Conservation (phyloP, 2,329 filamentous ascomycete genomes). For the Fusarium piperis region DNA sequence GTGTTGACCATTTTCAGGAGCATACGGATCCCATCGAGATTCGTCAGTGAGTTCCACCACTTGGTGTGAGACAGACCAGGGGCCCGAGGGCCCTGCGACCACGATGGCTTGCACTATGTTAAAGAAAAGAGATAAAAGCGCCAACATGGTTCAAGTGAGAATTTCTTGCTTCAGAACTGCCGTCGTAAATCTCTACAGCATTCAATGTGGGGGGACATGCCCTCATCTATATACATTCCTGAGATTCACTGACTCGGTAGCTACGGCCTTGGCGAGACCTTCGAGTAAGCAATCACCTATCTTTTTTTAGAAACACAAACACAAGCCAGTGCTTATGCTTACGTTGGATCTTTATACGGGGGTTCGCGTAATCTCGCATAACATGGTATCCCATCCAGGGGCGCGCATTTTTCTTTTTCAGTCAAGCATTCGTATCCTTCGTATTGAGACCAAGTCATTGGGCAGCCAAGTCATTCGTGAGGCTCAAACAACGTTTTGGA, state of each 20-base stretch:
- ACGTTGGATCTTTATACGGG: not conserved
- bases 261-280: not conserved
- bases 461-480: not conserved
- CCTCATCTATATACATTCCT: not conserved
- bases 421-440: not conserved
- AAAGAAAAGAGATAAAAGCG: not conserved
- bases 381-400: not conserved
- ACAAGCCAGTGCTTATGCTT: not conserved
- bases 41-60: constrained; percentile 31
- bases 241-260: not conserved
- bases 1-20: constrained; percentile 16
- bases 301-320: not conserved
- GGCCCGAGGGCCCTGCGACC: constrained; percentile 9
- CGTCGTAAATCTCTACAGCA: not conserved
- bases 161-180: not conserved
- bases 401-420: not conserved
- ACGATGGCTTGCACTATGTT: constrained; percentile 13
- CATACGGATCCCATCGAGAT: constrained; percentile 30
- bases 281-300: not conserved
- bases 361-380: not conserved
- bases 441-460: not conserved
- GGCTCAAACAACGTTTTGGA: not conserved
- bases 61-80: constrained; percentile 16
- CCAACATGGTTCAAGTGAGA: not conserved
- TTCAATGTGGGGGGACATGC: not conserved